Base-by-base conservation (phyloP, 2,329 filamentous ascomycete species). In the Trichoderma hamatum region DNA sequence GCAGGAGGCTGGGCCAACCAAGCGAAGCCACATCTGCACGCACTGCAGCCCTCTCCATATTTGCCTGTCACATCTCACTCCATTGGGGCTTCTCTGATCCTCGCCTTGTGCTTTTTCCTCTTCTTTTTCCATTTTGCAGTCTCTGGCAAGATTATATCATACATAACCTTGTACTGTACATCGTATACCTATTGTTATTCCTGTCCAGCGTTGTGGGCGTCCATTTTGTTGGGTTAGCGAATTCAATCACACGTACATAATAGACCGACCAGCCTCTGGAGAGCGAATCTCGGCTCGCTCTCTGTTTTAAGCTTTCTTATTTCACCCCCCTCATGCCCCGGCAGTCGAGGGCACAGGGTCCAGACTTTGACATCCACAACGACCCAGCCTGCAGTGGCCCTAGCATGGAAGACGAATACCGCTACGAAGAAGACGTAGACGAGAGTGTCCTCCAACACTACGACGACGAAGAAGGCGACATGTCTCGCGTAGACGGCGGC, bases 301-400 rank as follows among this genome's bases (percentile, higher is more conserved):
- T 28, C 24, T 36, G n/a, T n/a, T 63, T 21, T 26, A n/a, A 43
- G 39, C 21, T 43, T 24, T 39, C 30, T 30, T 55, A n/a, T 30
- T 63, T 30, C 34, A 26, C 54, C 36, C 70, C 72, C 49, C 56
- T 60, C 65, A 54, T 39, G 32, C 46, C 56, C 63, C 52, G 63
- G 63, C 63, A 54, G 34, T 58, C 19, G 56, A 67, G 65, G 56
- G 55, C 52, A 34, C 65, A 54, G 65, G 79, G 83, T 70, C 72
- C 78, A 72, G 80, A 85, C 72, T 84, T 86, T 70, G 76, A 83
- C 36, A 85, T 83, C 72, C 82, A 83, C 78, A 78, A 84, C 73
- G 84, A 86, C 74, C 75, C 76, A 54, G 84, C 81, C 66, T 84
- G 82, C 73, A 58, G 81, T 67, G 81, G 76, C 74, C 28, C 30